Conservation (phyloP, 2,329 filamentous ascomycete species). For the Stachybotrys chartarum region DNA sequence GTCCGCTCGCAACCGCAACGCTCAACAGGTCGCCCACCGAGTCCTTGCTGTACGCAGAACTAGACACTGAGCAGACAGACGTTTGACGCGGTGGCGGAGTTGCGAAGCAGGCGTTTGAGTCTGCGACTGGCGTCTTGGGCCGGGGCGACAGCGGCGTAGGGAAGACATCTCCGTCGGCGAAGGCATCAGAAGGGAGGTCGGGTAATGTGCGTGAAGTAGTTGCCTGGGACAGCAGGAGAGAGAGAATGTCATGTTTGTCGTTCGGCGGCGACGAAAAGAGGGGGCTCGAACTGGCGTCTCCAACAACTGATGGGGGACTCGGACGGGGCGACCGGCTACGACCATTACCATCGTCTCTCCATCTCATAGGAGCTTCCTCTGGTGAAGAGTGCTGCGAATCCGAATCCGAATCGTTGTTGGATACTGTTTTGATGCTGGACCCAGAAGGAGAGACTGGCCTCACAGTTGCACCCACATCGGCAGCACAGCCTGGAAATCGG, state of each 20-base stretch:
- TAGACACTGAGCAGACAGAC: slow-evolving; percentile 13
- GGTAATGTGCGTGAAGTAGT: slow-evolving; percentile 18
- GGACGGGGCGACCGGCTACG: too few species aligned
- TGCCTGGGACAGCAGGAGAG: slow-evolving; percentile 17
- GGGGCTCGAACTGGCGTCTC: slow-evolving; percentile 4
- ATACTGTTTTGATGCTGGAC: too few species aligned
- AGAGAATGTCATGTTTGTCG: slow-evolving; percentile 22
- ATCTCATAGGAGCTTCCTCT: too few species aligned
- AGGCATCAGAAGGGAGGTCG: slow-evolving; percentile 17
- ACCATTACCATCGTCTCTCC: too few species aligned
- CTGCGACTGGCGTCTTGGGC: slow-evolving; percentile 1
- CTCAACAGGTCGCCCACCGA: slow-evolving; percentile 5
- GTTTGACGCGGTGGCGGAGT: slow-evolving; percentile 7
- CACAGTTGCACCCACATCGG: too few species aligned
- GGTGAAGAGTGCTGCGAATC: too few species aligned
- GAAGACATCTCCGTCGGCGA: slow-evolving; percentile 17
- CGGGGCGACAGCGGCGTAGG: slow-evolving; percentile 20
- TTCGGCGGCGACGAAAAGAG: not conserved
- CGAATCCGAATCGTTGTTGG: too few species aligned
- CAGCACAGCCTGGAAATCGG: too few species aligned
- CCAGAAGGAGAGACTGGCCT: too few species aligned
- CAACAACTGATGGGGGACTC: too few species aligned
- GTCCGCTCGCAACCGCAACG: slow-evolving; percentile 14
- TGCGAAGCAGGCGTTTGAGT: slow-evolving; percentile 10
- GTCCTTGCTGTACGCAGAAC: slow-evolving; percentile 16